Evolutionary conservation across 257 asterid species (phyloP).

Genomic region (Handroanthus guayacan): DNA sequence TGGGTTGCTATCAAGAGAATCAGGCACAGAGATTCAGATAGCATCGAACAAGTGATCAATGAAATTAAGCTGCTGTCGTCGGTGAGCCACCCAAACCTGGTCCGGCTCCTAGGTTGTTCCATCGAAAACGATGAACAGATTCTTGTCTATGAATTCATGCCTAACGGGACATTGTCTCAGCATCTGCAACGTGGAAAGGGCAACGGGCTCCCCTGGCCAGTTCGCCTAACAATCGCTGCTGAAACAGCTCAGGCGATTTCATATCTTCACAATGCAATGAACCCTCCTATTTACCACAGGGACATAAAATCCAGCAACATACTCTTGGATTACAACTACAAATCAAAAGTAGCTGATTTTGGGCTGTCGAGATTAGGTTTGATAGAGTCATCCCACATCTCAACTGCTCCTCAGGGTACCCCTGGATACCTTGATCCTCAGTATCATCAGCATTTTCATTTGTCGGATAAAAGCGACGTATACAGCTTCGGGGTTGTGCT

Average conservation of each 20-base stretch:
- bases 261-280: slow-evolving; percentile 67
- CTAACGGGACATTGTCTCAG: slow-evolving; percentile 79
- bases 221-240: slow-evolving; percentile 65
- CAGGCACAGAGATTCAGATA: slow-evolving; percentile 50
- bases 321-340: slow-evolving; percentile 57
- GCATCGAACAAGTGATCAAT: slow-evolving; percentile 70
- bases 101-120: slow-evolving; percentile 77
- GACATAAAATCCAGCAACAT: slow-evolving; percentile 86
- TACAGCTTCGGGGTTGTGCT: slow-evolving; percentile 83
- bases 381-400: slow-evolving; percentile 64
- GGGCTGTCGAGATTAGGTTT: slow-evolving; percentile 79
- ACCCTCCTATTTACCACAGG: slow-evolving; percentile 83
- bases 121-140: slow-evolving; percentile 76
- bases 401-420: slow-evolving; percentile 84
- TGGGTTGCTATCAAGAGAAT: slow-evolving; percentile 85
- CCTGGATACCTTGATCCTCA: slow-evolving; percentile 85
- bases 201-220: slow-evolving; percentile 61
- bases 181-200: slow-evolving; percentile 66
- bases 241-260: slow-evolving; percentile 86
- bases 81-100: slow-evolving; percentile 79
- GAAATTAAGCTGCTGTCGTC: slow-evolving; percentile 83
- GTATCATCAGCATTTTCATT: slow-evolving; percentile 72
- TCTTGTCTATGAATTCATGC: slow-evolving; percentile 84
- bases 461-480: slow-evolving; percentile 81
- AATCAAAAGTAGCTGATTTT: slow-evolving; percentile 79